Conservation (phyloP, 2,329 filamentous ascomycete genomes). For the Exophiala dermatitidis region DNA sequence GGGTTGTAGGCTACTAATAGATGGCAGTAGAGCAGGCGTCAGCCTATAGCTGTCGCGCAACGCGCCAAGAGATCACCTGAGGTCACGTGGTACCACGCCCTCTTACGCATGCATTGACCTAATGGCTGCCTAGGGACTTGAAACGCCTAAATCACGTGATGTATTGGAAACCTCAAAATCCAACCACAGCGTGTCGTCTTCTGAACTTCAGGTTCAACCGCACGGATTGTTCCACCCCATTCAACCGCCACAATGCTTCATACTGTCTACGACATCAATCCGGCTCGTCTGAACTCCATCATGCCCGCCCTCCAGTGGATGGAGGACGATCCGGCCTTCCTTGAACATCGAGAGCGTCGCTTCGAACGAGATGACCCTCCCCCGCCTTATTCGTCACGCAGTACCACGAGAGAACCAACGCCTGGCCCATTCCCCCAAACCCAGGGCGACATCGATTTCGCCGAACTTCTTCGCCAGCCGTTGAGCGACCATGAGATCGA, state of each 20-base stretch:
- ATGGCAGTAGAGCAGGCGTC: no score
- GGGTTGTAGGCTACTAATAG: no score
- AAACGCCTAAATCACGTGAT: no score
- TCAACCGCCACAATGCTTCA: slow-evolving; percentile 1
- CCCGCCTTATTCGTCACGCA: slow-evolving; percentile 4
- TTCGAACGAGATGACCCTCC: slow-evolving; percentile 11
- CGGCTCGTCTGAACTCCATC: slow-evolving; percentile 9
- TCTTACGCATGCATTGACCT: no score
- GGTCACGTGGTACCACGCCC: no score
- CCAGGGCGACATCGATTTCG: slow-evolving; percentile 2
- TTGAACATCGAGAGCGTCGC: slow-evolving; percentile 3
- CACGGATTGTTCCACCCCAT: background rate
- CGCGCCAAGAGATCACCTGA: no score
- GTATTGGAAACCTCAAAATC: background rate
- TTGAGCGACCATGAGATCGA: slow-evolving; percentile 5
- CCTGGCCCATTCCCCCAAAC: background rate
- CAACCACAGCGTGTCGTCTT: background rate
- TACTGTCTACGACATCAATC: slow-evolving; percentile 6
- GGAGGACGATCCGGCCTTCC: slow-evolving; percentile 7
- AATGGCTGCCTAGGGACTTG: no score
- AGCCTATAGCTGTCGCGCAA: no score
- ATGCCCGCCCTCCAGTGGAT: slow-evolving; percentile 8
- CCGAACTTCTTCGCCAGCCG: slow-evolving; percentile 5
- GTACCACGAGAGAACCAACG: slow-evolving; percentile 1
- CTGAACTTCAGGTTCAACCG: background rate